These are phyloP conservation scores for Mycothermus thermophilus DNA, from an alignment of 495 filamentous ascomycete species.

Conservation along the genomic window DNA sequence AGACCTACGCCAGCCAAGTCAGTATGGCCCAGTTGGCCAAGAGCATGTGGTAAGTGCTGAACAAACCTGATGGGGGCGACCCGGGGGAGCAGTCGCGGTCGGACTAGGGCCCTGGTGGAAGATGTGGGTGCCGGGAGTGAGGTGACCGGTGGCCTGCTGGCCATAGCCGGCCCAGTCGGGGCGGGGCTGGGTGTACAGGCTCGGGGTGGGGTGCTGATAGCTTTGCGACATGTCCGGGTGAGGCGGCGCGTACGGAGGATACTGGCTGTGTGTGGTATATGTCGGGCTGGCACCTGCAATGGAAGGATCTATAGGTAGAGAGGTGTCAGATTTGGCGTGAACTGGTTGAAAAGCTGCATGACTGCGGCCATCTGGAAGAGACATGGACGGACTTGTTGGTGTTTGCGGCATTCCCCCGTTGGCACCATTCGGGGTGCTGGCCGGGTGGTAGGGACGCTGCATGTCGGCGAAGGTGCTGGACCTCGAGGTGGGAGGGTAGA, in stretches of 20 bases:
- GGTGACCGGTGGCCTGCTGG: conserved; percentile 44
- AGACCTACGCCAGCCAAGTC: too few species aligned
- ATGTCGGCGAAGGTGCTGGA: conserved; percentile 69
- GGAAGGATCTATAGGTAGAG: conserved; percentile 97
- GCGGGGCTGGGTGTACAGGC: conserved; percentile 54
- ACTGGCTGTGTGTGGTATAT: conserved; percentile 52
- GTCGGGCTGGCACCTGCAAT: conserved; percentile 86
- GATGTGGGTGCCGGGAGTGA: conserved; percentile 34
- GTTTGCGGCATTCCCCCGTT: conserved; percentile 89
- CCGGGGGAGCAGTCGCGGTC: conserved; percentile 37
- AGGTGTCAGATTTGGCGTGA: conserved; percentile 80
- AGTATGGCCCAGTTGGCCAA: not conserved
- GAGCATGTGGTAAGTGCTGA: not conserved
- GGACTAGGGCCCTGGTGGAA: conserved; percentile 45
- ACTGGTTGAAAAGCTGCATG: conserved; percentile 44
- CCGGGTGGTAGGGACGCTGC: conserved; percentile 53
- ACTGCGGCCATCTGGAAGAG: conserved; percentile 60
- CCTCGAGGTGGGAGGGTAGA: conserved; percentile 64
- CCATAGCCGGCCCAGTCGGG: conserved; percentile 73
- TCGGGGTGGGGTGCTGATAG: conserved; percentile 40
- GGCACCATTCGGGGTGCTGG: conserved; percentile 57
- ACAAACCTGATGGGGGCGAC: conserved; percentile 50
- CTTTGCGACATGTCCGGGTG: conserved; percentile 71
- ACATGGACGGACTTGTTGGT: conserved; percentile 87
- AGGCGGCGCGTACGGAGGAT: conserved; percentile 71